These are phyloP conservation scores for Suhomyces prunicola DNA, from an alignment of 805 yeast genomes.

Conservation along the genomic window DNA sequence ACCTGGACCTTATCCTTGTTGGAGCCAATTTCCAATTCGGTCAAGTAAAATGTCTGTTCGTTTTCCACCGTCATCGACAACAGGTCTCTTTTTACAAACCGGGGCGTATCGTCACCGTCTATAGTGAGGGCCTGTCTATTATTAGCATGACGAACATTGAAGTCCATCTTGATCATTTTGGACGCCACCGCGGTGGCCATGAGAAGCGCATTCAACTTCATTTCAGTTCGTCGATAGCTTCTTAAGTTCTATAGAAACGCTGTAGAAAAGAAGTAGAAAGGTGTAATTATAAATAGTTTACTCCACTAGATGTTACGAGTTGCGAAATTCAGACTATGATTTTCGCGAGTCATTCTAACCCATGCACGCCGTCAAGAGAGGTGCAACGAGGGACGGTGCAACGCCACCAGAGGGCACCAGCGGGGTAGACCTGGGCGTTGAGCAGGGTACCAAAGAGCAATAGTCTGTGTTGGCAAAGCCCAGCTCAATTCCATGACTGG, in stretches of 20 bases:
- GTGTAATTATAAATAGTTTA: too few relatives aligned
- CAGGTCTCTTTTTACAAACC: slow-evolving; percentile 15
- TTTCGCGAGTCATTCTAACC: not conserved
- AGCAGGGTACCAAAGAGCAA: too few relatives aligned
- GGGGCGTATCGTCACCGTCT: slow-evolving; percentile 8
- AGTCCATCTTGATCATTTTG: slow-evolving; percentile 13
- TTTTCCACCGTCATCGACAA: slow-evolving; percentile 20
- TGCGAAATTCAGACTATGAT: not conserved
- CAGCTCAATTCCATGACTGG: too few relatives aligned
- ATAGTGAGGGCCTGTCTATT: slow-evolving; percentile 5
- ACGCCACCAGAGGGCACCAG: not conserved
- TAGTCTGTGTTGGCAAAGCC: too few relatives aligned
- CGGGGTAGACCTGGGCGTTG: too few relatives aligned
- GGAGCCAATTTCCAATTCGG: slow-evolving; percentile 30
- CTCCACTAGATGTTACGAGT: not conserved
- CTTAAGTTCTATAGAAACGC: not conserved
- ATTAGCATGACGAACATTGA: slow-evolving; percentile 18
- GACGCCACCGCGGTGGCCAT: slow-evolving; percentile 7
- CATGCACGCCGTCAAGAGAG: not conserved
- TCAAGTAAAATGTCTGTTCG: slow-evolving; percentile 28
- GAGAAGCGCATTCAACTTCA: slow-evolving; percentile 6
- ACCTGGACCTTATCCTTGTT: slow-evolving; percentile 25
- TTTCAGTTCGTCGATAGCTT: not conserved
- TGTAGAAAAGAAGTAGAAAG: not conserved
- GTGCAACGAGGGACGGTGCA: not conserved